A percentile compares a stretch with the other conserved stretches of the same genome.
Conservation (phyloP, 441 rosid genomes). For the Arabidopsis lyrata region DNA sequence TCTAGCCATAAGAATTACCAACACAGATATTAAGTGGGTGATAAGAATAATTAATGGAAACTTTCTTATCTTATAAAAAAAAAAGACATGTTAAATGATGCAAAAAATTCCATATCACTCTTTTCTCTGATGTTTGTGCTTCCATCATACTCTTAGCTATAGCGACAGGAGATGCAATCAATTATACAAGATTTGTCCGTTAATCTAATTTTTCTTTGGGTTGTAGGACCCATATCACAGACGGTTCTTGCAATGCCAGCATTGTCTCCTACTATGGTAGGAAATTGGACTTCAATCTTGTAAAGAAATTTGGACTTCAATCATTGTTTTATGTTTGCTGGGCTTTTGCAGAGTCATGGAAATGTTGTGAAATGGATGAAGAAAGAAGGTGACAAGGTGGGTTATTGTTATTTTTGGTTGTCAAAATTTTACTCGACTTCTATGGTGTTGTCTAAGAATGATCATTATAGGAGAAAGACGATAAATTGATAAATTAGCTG, state of each 20-base stretch:
- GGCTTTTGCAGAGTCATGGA: constrained; percentile 82
- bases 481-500: constrained; percentile 10
- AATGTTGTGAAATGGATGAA: constrained; percentile 90
- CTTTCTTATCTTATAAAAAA: constrained; percentile 9
- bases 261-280: constrained; percentile 96
- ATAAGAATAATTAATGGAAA: not conserved
- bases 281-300: constrained; percentile 21
- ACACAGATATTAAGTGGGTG: constrained; percentile 6
- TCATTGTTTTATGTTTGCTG: constrained; percentile 40
- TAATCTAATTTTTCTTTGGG: constrained; percentile 49
- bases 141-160: constrained; percentile 6
- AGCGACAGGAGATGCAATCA: constrained; percentile 1
- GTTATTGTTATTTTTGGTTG: constrained; percentile 34
- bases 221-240: constrained; percentile 65
- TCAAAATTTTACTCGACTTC: constrained; percentile 14
- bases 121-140: constrained; percentile 24
- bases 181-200: not conserved
- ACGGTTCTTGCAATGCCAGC: constrained; percentile 91
- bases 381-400: constrained; percentile 97
- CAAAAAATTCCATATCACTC: constrained; percentile 9
- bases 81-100: constrained; percentile 16
- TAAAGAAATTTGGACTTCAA: constrained; percentile 30
- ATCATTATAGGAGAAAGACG: constrained; percentile 1
- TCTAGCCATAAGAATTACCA: constrained; percentile 18
- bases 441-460: constrained; percentile 14